Evolutionary conservation across 2,329 filamentous ascomycete genomes (phyloP), one percentile per base, ranked within the genome.

Genomic region (Hymenoscyphus infarciens): DNA sequence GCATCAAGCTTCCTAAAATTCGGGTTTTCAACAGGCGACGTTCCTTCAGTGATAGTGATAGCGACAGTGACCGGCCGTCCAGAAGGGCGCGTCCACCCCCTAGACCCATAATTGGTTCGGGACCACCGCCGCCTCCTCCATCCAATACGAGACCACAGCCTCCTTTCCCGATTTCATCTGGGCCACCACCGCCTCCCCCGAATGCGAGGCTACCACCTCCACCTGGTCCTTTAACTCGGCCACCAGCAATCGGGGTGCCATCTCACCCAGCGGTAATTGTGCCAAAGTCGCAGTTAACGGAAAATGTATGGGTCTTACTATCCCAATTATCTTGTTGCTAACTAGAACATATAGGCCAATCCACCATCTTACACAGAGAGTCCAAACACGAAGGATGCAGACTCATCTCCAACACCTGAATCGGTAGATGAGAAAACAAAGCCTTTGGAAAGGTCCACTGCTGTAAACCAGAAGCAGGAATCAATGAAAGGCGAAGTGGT

Each of bases 351-450:
- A 8, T 13, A 63, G 42, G 19, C 19, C 10, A 57, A 59, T 35
- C 59, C 62, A 5, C 57, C 57, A 7, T 62, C 64, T 42, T 68
- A 68, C 49, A 63, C 60, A 1, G 64, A 66, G 52, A 64, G 56
- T 25, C 56, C 57, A 59, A 54, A n/a, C 49, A 45, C 35, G 22
- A 19, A 56, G 29, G 13, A 31, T 8, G 42, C 3, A 38, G 27
- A n/a, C n/a, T n/a, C n/a, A 25, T 54, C 25, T 29, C 13, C 27
- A 33, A 55, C 27, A 55, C 5, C 16, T 13, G 33, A 31, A 33
- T 55, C 42, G 13, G 10, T 13, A 11, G n/a, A 39, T 13, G 38
- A 42, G 22, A 33, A 22, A 27, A 38, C 16, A 52, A 10, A 13
- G 19, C 19, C 45, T 11, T 13, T 4, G 1, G 45, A 52, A 22